phyloP scores from a whole-genome alignment of 768 basidiomycete genomes.

The Boletus bicolor region DNA sequence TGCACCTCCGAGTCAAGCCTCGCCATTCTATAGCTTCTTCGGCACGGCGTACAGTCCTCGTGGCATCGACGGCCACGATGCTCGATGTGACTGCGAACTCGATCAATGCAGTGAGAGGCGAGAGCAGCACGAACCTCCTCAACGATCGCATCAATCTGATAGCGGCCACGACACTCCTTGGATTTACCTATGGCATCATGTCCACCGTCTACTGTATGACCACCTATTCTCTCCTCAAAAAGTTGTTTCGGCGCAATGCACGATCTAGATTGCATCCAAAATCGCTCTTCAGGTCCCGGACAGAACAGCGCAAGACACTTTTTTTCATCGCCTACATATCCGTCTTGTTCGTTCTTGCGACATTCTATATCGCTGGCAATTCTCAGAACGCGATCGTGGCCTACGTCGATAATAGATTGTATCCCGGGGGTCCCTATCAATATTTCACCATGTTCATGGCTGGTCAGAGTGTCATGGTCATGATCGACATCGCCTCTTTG shows the following conservation, averaged over 20 bases:
- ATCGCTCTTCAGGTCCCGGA: background rate
- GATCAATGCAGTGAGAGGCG: background rate
- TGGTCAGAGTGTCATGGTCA: conserved; percentile 21
- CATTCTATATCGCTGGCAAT: conserved; percentile 28
- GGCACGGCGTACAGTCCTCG: conserved; percentile 5
- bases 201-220: conserved; percentile 19
- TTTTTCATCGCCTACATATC: conserved; percentile 28
- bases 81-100: conserved; percentile 9
- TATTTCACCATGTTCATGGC: conserved; percentile 26
- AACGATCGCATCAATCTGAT: conserved; percentile 26
- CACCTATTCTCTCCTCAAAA: conserved; percentile 19
- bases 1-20: conserved; percentile 7
- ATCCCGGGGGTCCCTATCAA: conserved; percentile 24
- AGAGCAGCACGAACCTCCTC: conserved; percentile 7
- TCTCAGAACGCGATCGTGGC: conserved; percentile 28
- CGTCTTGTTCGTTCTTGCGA: conserved; percentile 27
- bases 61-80: conserved; percentile 5
- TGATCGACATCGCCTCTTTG: conserved; percentile 21
- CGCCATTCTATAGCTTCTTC: conserved; percentile 1
- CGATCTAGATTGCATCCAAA: conserved; percentile 8
- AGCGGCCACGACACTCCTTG: conserved; percentile 24
- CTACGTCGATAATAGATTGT: conserved; percentile 31
- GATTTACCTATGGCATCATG: conserved; percentile 23
- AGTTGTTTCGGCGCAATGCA: conserved; percentile 6
- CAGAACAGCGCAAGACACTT: conserved; percentile 18